phyloP scores from a whole-genome alignment of 2,329 filamentous ascomycete species.

The Fusarium keratoplasticum region DNA sequence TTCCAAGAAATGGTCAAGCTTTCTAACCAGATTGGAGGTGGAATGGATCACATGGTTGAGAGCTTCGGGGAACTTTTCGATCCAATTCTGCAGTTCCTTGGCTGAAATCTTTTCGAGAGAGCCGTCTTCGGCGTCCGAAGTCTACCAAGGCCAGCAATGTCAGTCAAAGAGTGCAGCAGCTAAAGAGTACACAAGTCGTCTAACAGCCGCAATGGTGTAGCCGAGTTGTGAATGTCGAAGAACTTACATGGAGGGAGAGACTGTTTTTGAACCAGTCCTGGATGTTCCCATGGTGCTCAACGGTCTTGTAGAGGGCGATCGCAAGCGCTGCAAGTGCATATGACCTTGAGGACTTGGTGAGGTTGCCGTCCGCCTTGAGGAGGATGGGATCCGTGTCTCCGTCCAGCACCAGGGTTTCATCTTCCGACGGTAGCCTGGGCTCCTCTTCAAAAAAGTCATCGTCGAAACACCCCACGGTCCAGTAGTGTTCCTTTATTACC shows the following conservation, averaged over 20 bases:
- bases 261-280: not conserved
- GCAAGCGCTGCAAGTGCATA: slow-evolving; percentile 11
- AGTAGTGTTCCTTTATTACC: not conserved
- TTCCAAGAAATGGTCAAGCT: not conserved
- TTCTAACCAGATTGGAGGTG: not conserved
- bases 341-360: slow-evolving; percentile 1
- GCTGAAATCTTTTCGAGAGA: not conserved
- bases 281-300: slow-evolving; percentile 1
- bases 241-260: slow-evolving; percentile 9
- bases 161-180: too few relatives aligned
- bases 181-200: too few relatives aligned
- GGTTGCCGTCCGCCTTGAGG: too few relatives aligned
- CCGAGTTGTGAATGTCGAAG: too few relatives aligned
- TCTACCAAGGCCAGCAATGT: not conserved
- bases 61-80: not conserved
- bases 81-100: not conserved
- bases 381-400: slow-evolving; percentile 10
- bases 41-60: not conserved
- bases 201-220: too few relatives aligned
- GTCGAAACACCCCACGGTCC: not conserved
- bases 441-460: not conserved
- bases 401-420: not conserved
- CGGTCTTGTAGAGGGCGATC: not conserved
- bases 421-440: too few relatives aligned
- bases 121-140: not conserved